phyloP scores from a whole-genome alignment of 352 stramenopile species.

The Phytopythium helicoides region DNA sequence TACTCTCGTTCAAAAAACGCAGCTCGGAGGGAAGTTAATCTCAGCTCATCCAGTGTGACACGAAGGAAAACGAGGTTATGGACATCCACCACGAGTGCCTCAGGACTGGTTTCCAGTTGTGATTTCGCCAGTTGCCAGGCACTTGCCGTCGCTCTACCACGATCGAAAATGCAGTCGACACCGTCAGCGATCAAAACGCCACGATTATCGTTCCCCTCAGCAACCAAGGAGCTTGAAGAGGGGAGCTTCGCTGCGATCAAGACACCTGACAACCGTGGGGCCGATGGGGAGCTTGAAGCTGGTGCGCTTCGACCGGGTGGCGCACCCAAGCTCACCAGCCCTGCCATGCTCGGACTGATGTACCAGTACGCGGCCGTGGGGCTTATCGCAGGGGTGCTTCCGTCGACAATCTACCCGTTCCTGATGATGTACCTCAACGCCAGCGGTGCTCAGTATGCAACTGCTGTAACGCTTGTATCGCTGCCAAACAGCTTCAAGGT shows the following conservation, averaged over 20 bases:
- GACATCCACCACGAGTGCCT: too few relatives aligned
- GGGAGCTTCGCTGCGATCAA: constrained; percentile 15
- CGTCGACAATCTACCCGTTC: constrained; percentile 34
- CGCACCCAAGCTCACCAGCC: constrained; percentile 23
- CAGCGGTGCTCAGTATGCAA: constrained; percentile 30
- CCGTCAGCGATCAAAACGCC: neutral
- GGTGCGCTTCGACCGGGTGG: constrained; percentile 39
- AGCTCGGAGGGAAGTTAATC: too few relatives aligned
- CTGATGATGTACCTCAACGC: constrained; percentile 44
- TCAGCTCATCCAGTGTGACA: too few relatives aligned
- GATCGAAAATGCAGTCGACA: too few relatives aligned
- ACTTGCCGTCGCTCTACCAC: too few relatives aligned
- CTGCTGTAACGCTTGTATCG: constrained; percentile 32
- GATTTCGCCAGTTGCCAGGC: too few relatives aligned
- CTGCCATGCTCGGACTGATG: constrained; percentile 28
- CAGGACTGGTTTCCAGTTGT: too few relatives aligned
- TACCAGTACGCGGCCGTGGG: constrained; percentile 44
- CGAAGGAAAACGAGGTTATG: too few relatives aligned
- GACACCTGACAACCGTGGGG: constrained; percentile 22
- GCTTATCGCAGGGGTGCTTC: constrained; percentile 33
- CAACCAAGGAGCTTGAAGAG: constrained; percentile 20
- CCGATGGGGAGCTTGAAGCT: constrained; percentile 19
- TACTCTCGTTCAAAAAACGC: too few relatives aligned
- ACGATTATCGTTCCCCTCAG: constrained; percentile 21
- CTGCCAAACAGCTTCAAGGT: constrained; percentile 57